Evolutionary conservation across 2,329 filamentous ascomycete genomes (phyloP).

Genomic region (Tolypocladium sp.): DNA sequence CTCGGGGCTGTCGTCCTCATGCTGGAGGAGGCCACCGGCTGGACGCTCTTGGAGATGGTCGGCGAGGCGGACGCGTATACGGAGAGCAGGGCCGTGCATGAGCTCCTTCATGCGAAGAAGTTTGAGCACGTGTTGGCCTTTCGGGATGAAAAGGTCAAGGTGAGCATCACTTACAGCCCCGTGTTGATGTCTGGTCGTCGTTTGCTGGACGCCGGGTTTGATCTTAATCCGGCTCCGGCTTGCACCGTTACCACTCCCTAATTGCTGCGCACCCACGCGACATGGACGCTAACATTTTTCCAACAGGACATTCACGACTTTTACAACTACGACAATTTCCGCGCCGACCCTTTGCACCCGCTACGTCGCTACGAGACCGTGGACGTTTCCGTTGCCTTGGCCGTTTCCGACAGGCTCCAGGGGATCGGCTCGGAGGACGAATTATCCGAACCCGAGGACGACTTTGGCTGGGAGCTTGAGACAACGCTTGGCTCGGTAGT

Average conservation of each 20-base stretch:
- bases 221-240: constrained; percentile 9
- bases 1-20: constrained; percentile 1
- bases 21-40: constrained; percentile 1
- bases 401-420: not conserved
- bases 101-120: constrained; percentile 3
- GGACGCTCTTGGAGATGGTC: not conserved
- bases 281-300: constrained; percentile 12
- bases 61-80: not conserved
- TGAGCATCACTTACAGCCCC: not conserved
- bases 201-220: constrained; percentile 5
- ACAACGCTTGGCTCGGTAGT: not conserved
- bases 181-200: not conserved
- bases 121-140: constrained; percentile 6
- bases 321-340: constrained; percentile 5
- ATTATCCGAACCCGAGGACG: not conserved
- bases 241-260: not conserved
- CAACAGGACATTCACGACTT: constrained; percentile 10
- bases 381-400: constrained; percentile 2
- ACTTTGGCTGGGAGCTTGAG: not conserved
- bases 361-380: constrained; percentile 3
- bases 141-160: constrained; percentile 3
- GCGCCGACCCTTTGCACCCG: constrained; percentile 6
- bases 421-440: not conserved
- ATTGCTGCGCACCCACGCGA: not conserved
- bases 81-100: not conserved